Base-by-base conservation (phyloP, 495 filamentous ascomycete genomes). In the Cudoniella acicularis region DNA sequence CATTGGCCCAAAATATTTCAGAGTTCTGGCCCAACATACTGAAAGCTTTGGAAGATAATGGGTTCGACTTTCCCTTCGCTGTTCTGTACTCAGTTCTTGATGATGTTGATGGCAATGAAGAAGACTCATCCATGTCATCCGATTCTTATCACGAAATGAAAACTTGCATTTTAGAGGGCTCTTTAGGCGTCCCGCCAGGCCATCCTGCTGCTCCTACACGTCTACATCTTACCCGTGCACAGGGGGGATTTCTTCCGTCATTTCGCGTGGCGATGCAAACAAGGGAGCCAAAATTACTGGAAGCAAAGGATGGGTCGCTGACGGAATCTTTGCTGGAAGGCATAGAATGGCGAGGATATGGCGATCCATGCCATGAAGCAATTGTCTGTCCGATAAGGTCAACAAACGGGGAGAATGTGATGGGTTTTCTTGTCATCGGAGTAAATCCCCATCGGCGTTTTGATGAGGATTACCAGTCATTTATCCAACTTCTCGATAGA, bases 181-280 rank as follows among this genome's bases (percentile, higher is more conserved):
- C 78, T 18, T 65, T 88, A 1, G 87, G 87, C 16, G 79, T 88
- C 17, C 83, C 85, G 2, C 69, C 73, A 10, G 76, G n/a, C 48
- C 72, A n/a, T 45, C 52, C 51, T 69, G 72, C 27, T 0, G 51
- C 48, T 1, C 63, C 59, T 4, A 46, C 6, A 2, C 21, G 47
- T 41, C 72, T 89, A 6, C 83, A 89, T 56, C 66, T 90, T 18
- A 81, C 75, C 26, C 77, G 73, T 25, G 81, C 81, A 23, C 77
- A 69, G 26, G 82, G 86, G 42, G 84, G 83, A 0, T 87, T 87
- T 64, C 83, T 79, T 1, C 78, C 79, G 0, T 80, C 83, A 10
- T 86, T 90, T 71, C 74, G 85, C 11, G 82, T 88, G 52, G 83
- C 85, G 18, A 83, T 88, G 79, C 79, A 79, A 20, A 76, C 78